A percentile compares a stretch with the other conserved stretches of the same genome.
phyloP scores from a whole-genome alignment of 257 asterid genomes.

The Apocynum venetum region DNA sequence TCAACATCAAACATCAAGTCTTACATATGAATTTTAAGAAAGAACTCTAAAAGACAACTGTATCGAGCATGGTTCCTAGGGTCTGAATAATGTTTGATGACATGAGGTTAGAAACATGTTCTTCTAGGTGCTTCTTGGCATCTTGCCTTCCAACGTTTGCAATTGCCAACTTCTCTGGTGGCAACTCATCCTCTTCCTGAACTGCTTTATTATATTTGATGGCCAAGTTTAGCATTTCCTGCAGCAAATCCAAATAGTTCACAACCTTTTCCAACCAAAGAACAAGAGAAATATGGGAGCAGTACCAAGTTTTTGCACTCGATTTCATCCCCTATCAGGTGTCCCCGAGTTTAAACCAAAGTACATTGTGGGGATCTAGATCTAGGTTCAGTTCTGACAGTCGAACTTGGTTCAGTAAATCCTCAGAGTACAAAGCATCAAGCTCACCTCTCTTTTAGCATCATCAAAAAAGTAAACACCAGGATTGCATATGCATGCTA shows the following conservation, averaged over 20 bases:
- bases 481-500: background rate
- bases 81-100: constrained; percentile 93
- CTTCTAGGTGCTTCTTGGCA: constrained; percentile 96
- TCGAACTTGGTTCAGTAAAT: background rate
- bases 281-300: background rate
- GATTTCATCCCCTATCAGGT: background rate
- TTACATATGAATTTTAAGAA: background rate
- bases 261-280: background rate
- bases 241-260: constrained; percentile 18
- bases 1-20: constrained; percentile 1
- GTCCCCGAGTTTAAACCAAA: background rate
- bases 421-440: background rate
- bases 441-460: background rate
- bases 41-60: constrained; percentile 66
- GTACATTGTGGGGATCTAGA: background rate
- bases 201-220: constrained; percentile 91
- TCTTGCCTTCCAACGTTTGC: constrained; percentile 97
- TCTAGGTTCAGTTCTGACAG: background rate
- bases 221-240: constrained; percentile 89
- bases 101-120: constrained; percentile 89
- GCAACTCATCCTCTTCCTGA: constrained; percentile 90
- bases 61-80: constrained; percentile 88
- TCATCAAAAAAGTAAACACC: background rate
- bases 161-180: constrained; percentile 87
- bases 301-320: background rate